These are phyloP conservation scores for Stellera chamaejasme DNA, from an alignment of 345 rosid species.

Conservation along the genomic window DNA sequence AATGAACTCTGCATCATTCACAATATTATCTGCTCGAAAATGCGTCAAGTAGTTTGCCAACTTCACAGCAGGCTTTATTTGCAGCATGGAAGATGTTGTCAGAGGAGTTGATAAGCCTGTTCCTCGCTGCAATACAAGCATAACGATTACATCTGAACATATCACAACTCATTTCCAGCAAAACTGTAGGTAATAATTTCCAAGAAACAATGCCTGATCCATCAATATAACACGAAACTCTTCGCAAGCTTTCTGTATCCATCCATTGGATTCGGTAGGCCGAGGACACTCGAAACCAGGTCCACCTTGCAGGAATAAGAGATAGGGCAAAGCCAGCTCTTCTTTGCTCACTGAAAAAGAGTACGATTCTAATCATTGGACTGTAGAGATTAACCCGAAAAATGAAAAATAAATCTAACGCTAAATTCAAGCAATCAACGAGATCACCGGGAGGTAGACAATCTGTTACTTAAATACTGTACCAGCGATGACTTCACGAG, in stretches of 20 bases:
- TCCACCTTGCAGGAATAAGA: slow-evolving; percentile 81
- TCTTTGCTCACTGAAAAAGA: slow-evolving; percentile 63
- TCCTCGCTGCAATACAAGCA: slow-evolving; percentile 66
- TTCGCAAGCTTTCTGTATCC: slow-evolving; percentile 79
- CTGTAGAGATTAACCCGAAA: background rate
- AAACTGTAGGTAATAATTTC: background rate
- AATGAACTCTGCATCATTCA: slow-evolving; percentile 83
- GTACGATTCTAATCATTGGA: slow-evolving; percentile 6
- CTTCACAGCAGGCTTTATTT: slow-evolving; percentile 50
- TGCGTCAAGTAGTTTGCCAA: slow-evolving; percentile 60
- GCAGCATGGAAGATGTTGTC: slow-evolving; percentile 79
- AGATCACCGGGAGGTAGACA: background rate
- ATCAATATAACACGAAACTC: slow-evolving; percentile 84
- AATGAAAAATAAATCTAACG: background rate
- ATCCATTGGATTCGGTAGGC: slow-evolving; percentile 82
- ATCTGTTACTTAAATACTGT: slow-evolving; percentile 4
- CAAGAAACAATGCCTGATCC: slow-evolving; percentile 60
- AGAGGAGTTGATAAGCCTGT: slow-evolving; percentile 87
- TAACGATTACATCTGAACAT: too few species aligned
- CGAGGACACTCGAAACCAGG: slow-evolving; percentile 89
- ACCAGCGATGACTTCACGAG: slow-evolving; percentile 85
- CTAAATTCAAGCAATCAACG: background rate
- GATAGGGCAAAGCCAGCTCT: slow-evolving; percentile 63
- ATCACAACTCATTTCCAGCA: background rate
- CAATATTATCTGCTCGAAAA: slow-evolving; percentile 86